Evolutionary conservation across 208 protist species (phyloP).

Genomic region (Acanthamoeba sp.): DNA sequence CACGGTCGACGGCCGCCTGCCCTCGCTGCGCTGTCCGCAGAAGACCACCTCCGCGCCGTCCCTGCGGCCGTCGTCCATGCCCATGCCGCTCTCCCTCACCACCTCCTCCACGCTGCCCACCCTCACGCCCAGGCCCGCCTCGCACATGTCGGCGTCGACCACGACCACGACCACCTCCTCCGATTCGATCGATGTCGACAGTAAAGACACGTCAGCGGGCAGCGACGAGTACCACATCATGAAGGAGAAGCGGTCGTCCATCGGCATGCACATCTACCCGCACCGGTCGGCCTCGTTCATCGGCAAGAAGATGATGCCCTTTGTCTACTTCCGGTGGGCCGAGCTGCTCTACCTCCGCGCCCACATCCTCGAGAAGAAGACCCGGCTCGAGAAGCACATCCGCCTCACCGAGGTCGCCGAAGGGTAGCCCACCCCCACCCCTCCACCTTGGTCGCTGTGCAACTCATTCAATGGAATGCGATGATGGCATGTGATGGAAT

Average conservation of each 20-base stretch:
- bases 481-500: background rate
- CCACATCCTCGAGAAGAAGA: conserved; percentile 68
- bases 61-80: background rate
- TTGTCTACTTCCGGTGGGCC: conserved; percentile 70
- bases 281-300: conserved; percentile 65
- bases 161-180: background rate
- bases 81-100: conserved; percentile 16
- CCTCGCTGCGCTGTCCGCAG: background rate
- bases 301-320: conserved; percentile 72
- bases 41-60: conserved; percentile 27
- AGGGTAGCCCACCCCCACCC: background rate
- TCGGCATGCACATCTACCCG: conserved; percentile 63
- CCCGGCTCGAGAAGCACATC: background rate
- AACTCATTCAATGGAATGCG: too few relatives aligned
- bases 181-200: background rate
- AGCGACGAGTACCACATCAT: conserved; percentile 51
- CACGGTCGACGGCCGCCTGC: background rate
- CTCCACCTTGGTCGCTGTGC: too few relatives aligned
- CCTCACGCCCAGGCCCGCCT: background rate
- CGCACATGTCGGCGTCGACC: background rate
- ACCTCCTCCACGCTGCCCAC: background rate
- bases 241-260: conserved; percentile 63
- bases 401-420: background rate
- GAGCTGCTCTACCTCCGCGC: conserved; percentile 51
- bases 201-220: background rate